These are phyloP conservation scores for Lentinus brumalis DNA, from an alignment of 768 basidiomycete species.

Conservation along the genomic window DNA sequence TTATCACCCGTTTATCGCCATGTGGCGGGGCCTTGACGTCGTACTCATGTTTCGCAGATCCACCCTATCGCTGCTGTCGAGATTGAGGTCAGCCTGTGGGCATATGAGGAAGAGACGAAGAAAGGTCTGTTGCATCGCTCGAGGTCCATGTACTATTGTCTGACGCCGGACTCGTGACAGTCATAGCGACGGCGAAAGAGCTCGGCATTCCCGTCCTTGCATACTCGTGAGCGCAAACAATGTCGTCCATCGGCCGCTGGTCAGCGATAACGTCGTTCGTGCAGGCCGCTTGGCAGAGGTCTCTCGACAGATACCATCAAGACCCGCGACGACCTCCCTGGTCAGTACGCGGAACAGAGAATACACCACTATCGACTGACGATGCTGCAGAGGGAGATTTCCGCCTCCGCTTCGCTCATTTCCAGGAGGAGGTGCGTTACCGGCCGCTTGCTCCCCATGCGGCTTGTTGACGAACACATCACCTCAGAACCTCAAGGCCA, in stretches of 20 bases:
- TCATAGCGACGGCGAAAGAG: constrained; percentile 54
- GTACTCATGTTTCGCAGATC: constrained; percentile 25
- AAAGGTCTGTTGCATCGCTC: constrained; percentile 32
- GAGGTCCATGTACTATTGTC: too few relatives aligned
- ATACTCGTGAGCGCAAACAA: constrained; percentile 48
- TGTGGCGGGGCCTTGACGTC: neutral
- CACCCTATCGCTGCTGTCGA: constrained; percentile 59
- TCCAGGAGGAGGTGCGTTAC: constrained; percentile 4
- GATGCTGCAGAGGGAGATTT: constrained; percentile 36
- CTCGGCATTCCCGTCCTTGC: constrained; percentile 57
- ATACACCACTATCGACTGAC: constrained; percentile 9
- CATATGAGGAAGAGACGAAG: constrained; percentile 52
- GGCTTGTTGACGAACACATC: too few relatives aligned
- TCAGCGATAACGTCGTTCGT: too few relatives aligned
- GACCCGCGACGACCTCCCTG: constrained; percentile 32
- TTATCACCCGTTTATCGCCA: constrained; percentile 2
- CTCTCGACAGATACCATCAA: constrained; percentile 54
- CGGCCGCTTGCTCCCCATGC: too few relatives aligned
- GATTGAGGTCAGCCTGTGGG: constrained; percentile 65
- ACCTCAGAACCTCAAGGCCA: constrained; percentile 37
- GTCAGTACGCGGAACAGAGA: constrained; percentile 15
- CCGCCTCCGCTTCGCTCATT: neutral
- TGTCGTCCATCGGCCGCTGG: too few relatives aligned
- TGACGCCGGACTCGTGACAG: constrained; percentile 24
- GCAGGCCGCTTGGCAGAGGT: constrained; percentile 49